phyloP scores from a whole-genome alignment of 352 stramenopile genomes.

The Globisporangium iwayamae region DNA sequence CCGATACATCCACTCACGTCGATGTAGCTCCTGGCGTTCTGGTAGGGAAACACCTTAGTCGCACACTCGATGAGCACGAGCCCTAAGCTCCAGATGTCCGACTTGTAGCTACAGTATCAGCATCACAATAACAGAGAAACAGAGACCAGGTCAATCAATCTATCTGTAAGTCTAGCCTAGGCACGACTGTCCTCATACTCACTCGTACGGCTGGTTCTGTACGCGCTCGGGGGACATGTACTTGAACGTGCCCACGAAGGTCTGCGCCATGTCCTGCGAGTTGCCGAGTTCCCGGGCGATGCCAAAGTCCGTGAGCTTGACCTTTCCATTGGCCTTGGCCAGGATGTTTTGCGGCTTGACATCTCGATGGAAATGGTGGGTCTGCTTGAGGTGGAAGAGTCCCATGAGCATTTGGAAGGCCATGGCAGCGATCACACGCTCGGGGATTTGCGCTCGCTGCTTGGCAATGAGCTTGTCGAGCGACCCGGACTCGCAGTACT shows the following conservation, averaged over 20 bases:
- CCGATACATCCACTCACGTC: constrained; percentile 30
- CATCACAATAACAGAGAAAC: not conserved
- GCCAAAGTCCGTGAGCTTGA: constrained; percentile 85
- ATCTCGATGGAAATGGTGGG: constrained; percentile 90
- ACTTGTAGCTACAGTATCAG: constrained; percentile 53
- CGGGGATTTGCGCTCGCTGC: constrained; percentile 25
- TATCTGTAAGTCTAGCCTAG: not conserved
- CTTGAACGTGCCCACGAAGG: constrained; percentile 89
- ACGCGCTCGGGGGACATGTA: constrained; percentile 94
- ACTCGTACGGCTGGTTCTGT: constrained; percentile 75
- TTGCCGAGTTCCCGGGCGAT: constrained; percentile 61
- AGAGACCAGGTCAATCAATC: not conserved
- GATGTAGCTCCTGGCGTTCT: constrained; percentile 56
- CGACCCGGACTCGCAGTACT: constrained; percentile 62
- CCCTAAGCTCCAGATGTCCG: constrained; percentile 73
- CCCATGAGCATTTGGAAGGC: constrained; percentile 58
- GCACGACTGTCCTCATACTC: constrained; percentile 28
- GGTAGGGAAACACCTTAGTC: constrained; percentile 54
- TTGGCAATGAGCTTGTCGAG: constrained; percentile 42
- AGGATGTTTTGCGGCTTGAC: constrained; percentile 94
- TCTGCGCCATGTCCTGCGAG: constrained; percentile 76
- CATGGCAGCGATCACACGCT: constrained; percentile 49
- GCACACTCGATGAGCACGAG: constrained; percentile 74
- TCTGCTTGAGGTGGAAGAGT: constrained; percentile 54
- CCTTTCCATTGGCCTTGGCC: constrained; percentile 62